A percentile compares a stretch with the other conserved stretches of the same genome.
These are phyloP conservation scores for Ogataea angusta DNA, from an alignment of 805 yeast genomes.

Conservation along the genomic window DNA sequence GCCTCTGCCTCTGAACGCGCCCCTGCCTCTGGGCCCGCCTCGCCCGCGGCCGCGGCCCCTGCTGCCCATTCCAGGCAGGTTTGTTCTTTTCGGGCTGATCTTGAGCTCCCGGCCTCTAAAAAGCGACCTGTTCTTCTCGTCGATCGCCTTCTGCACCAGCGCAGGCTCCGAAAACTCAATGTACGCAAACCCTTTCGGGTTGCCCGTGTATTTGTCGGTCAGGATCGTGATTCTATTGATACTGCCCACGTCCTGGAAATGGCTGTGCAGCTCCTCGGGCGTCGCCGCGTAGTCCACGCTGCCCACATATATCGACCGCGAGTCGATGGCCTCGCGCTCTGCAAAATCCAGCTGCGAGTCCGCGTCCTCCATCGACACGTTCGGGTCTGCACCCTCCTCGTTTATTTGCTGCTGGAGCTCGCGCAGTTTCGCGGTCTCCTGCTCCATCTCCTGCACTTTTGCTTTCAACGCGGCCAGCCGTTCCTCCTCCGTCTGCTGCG, in stretches of 20 bases:
- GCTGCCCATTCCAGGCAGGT: slow-evolving; percentile 66
- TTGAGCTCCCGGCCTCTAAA: slow-evolving; percentile 71
- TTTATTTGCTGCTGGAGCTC: slow-evolving; percentile 47
- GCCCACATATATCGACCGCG: slow-evolving; percentile 76
- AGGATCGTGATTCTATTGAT: slow-evolving; percentile 79
- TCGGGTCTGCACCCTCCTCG: slow-evolving; percentile 12
- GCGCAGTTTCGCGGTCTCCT: slow-evolving; percentile 59
- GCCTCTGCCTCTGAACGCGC: slow-evolving; percentile 26
- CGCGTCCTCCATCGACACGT: slow-evolving; percentile 14
- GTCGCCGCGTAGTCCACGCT: slow-evolving; percentile 78
- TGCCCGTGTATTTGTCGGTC: slow-evolving; percentile 70
- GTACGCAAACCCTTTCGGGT: slow-evolving; percentile 85
- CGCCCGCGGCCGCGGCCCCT: slow-evolving; percentile 41
- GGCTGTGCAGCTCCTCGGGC: slow-evolving; percentile 75
- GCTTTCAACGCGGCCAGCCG: slow-evolving; percentile 38
- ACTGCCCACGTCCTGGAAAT: slow-evolving; percentile 65
- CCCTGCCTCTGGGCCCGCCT: slow-evolving; percentile 19
- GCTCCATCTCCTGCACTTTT: slow-evolving; percentile 53
- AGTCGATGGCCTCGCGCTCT: slow-evolving; percentile 62
- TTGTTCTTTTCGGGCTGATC: slow-evolving; percentile 76
- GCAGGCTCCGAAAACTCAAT: slow-evolving; percentile 72
- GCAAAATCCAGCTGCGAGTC: slow-evolving; percentile 22
- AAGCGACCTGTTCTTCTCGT: slow-evolving; percentile 54
- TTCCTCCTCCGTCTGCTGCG: slow-evolving; percentile 17
- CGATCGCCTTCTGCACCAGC: slow-evolving; percentile 63